Evolutionary conservation across 805 yeast genomes (phyloP).

Genomic region (Candida ascalaphidarum): DNA sequence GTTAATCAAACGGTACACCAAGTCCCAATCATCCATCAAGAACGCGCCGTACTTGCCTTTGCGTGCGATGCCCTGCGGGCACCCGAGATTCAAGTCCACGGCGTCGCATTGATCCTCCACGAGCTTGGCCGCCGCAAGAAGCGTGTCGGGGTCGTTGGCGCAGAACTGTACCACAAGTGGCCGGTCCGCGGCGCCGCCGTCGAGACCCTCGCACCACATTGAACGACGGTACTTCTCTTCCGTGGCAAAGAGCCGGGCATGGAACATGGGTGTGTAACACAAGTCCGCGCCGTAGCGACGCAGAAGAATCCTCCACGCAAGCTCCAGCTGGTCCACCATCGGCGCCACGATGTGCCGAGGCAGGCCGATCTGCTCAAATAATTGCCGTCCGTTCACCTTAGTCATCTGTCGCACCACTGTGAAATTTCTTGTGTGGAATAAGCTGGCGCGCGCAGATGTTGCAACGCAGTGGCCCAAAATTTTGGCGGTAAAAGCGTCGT

Average conservation of each 20-base stretch:
- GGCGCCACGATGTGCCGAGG: constrained; percentile 93
- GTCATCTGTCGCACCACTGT: too few species aligned
- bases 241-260: constrained; percentile 83
- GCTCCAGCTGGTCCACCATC: constrained; percentile 95
- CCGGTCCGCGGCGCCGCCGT: constrained; percentile 58
- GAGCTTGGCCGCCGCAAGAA: constrained; percentile 70
- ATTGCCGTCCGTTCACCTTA: constrained; percentile 52
- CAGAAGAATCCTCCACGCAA: constrained; percentile 89
- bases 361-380: constrained; percentile 58
- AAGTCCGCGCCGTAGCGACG: constrained; percentile 87
- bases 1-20: constrained; percentile 62
- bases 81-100: constrained; percentile 90
- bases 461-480: too few species aligned
- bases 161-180: constrained; percentile 94
- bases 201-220: constrained; percentile 69
- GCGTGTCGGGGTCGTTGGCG: constrained; percentile 86
- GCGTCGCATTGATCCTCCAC: constrained; percentile 89
- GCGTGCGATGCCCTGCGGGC: constrained; percentile 96
- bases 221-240: constrained; percentile 71
- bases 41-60: constrained; percentile 95
- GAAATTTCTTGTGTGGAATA: too few species aligned
- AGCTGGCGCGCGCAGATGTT: too few species aligned
- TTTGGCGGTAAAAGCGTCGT: too few species aligned
- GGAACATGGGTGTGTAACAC: constrained; percentile 96
- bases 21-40: constrained; percentile 94